Evolutionary conservation across 306 rosid genomes (phyloP), one percentile per base, ranked within the genome.

Genomic region (Alnus rubra): DNA sequence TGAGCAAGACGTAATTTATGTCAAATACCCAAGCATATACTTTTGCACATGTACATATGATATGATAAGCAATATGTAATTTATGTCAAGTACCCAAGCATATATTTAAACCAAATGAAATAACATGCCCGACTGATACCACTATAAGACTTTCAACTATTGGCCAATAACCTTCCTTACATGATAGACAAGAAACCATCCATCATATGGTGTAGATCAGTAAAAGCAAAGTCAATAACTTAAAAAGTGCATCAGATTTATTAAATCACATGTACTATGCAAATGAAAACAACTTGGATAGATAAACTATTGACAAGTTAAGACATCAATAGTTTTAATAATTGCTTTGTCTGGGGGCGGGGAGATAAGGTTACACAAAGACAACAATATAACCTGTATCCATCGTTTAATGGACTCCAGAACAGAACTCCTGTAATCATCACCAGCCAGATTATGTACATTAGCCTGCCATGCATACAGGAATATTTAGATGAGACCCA

Each of bases 341-440:
- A 60, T 39, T 39, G 31, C 33, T 62, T 49, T 62, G n/a, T 14
- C 31, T 1, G 69, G 31, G 16, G 11, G 39, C 33, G 39, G 42
- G 69, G n/a, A 23, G 59, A 63, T 58, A 74, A 58, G 51, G 10
- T 13, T 16, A 65, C 28, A 65, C 56, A 58, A 19, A 78, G 62
- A 79, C 56, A 35, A 81, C 81, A 82, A 80, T 53, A 13, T 16
- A 72, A 94, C 98, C 97, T 91, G 92, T 85, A 94, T 94, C 98
- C 98, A 94, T 81, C 87, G 85, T 87, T 91, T 88, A 84, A 94
- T 89, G 73, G 98, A 89, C 69, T 92, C 92, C 88, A 94, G 88
- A 82, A 92, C 90, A 74, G 98, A 94, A 80, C 86, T 84, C 80
- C 97, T 83, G 78, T 88, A 94, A 80, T 94, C 97, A 87, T 92